These are phyloP conservation scores for Lyophyllum decastes DNA, from an alignment of 768 basidiomycete genomes.

Conservation along the genomic window DNA sequence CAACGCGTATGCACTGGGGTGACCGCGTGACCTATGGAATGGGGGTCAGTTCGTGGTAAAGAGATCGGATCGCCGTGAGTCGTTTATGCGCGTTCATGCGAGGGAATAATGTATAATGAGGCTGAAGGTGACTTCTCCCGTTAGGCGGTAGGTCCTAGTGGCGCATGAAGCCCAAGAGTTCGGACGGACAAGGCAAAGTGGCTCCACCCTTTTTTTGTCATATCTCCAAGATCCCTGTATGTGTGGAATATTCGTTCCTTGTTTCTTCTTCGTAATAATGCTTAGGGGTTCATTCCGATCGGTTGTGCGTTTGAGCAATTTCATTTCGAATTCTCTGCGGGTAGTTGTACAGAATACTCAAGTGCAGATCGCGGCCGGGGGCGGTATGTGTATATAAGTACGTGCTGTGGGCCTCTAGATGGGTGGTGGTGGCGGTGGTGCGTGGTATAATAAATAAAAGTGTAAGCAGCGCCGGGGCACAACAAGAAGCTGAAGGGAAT, in stretches of 20 bases:
- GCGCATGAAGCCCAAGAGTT: no score
- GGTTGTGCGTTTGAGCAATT: neutral
- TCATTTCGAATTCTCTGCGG: neutral
- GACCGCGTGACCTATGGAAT: neutral
- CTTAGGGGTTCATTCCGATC: neutral
- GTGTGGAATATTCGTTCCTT: no score
- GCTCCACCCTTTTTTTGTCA: no score
- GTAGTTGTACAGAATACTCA: neutral
- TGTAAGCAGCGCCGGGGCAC: neutral
- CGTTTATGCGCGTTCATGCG: no score
- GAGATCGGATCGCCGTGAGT: no score
- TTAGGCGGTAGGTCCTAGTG: neutral
- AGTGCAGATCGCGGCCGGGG: neutral
- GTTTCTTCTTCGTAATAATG: no score
- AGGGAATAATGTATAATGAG: no score
- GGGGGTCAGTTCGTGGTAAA: no score
- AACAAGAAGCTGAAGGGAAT: constrained; percentile 9
- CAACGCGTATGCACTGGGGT: no score
- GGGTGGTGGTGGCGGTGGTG: neutral
- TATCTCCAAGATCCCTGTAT: no score
- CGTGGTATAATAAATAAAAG: constrained; percentile 13
- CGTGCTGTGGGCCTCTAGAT: neutral
- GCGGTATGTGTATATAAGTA: neutral
- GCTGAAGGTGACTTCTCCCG: no score
- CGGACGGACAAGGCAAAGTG: no score